Conservation (phyloP, 768 basidiomycete species). For the Rhizopogon salebrosus region DNA sequence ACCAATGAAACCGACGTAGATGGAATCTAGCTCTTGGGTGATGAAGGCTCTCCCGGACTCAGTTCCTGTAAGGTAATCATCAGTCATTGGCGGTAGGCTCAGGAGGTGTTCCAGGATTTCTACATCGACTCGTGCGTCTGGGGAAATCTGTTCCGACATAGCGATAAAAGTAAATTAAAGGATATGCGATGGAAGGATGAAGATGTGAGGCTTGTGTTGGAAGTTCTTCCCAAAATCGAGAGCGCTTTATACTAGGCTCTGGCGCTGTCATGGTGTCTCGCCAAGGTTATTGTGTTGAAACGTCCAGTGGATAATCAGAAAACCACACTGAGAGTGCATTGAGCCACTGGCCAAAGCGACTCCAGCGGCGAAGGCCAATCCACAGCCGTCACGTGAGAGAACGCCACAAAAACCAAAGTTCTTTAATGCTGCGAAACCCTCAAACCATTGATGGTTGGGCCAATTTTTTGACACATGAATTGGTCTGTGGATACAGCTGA, state of each 20-base stretch:
- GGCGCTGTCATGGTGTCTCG: not conserved
- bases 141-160: not conserved
- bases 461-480: not conserved
- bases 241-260: not conserved
- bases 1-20: not conserved
- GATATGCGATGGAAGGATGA: not conserved
- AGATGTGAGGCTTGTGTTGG: not conserved
- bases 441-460: not conserved
- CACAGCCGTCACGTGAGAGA: not conserved
- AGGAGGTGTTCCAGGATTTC: not conserved
- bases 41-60: not conserved
- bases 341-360: no score
- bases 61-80: not conserved
- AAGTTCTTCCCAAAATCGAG: not conserved
- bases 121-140: not conserved
- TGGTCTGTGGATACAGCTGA: not conserved
- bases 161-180: not conserved
- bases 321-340: no score
- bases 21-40: not conserved
- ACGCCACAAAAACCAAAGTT: no score
- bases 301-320: not conserved
- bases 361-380: no score
- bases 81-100: not conserved
- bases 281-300: not conserved
- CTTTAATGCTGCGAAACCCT: not conserved